A percentile compares a stretch with the other conserved stretches of the same genome.
Conservation (phyloP, 2,329 filamentous ascomycete genomes). For the Xylariaceae sp. region DNA sequence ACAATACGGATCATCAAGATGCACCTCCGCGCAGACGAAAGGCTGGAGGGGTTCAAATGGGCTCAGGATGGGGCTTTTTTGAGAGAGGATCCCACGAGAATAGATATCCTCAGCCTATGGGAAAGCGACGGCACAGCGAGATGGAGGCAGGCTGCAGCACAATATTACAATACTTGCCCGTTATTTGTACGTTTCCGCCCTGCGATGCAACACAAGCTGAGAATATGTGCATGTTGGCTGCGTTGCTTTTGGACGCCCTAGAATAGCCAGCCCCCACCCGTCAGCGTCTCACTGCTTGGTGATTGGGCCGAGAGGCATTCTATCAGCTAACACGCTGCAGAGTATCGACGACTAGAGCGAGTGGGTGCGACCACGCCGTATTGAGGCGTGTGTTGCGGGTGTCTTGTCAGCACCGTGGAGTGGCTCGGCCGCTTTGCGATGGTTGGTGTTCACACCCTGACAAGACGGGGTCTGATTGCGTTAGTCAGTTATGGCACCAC, state of each 20-base stretch:
- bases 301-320: slow-evolving; percentile 15
- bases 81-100: slow-evolving; percentile 14
- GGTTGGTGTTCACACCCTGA: slow-evolving; percentile 5
- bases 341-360: slow-evolving; percentile 14
- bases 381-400: slow-evolving; percentile 9
- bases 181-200: slow-evolving; percentile 3
- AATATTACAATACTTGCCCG: background rate
- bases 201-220: slow-evolving; percentile 15
- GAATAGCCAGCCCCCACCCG: slow-evolving; percentile 7
- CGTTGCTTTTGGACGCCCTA: slow-evolving; percentile 19
- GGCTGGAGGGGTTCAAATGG: slow-evolving; percentile 20
- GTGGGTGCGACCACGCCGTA: slow-evolving; percentile 17
- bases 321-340: slow-evolving; percentile 12
- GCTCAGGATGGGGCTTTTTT: slow-evolving; percentile 29
- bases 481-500: background rate
- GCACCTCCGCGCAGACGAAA: slow-evolving; percentile 11
- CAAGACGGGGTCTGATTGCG: slow-evolving; percentile 17
- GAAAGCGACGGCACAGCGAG: slow-evolving; percentile 10
- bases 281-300: slow-evolving; percentile 13
- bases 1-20: slow-evolving; percentile 15
- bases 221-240: slow-evolving; percentile 10
- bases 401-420: slow-evolving; percentile 10
- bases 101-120: slow-evolving; percentile 21
- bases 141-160: background rate
- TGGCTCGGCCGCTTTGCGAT: slow-evolving; percentile 7